Conservation (phyloP, 2,329 filamentous ascomycete genomes). For the Beauveria sp. region DNA sequence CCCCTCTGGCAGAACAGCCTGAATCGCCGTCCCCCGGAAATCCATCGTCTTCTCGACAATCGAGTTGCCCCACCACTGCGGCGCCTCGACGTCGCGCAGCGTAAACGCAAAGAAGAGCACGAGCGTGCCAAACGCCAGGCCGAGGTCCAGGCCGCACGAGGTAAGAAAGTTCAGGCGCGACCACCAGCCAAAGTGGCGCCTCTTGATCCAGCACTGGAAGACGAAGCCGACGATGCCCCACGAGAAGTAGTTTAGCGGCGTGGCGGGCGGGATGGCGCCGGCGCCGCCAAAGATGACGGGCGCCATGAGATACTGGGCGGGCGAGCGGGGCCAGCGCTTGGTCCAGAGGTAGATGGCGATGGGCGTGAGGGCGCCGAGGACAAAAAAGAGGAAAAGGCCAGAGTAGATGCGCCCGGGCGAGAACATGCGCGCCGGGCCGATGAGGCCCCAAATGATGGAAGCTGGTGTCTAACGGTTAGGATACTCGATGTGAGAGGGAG, state of each 20-base stretch:
- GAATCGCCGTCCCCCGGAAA: conserved; percentile 49
- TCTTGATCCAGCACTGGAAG: conserved; percentile 63
- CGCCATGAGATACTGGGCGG: conserved; percentile 47
- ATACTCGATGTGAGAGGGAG: background rate
- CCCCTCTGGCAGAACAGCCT: conserved; percentile 42
- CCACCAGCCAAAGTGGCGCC: conserved; percentile 62
- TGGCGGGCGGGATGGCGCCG: conserved; percentile 54
- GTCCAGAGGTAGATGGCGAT: conserved; percentile 42
- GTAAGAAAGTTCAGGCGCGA: conserved; percentile 65
- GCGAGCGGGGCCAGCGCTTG: conserved; percentile 43
- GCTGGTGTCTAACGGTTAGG: conserved; percentile 26
- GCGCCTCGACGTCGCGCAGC: conserved; percentile 52
- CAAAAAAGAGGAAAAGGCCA: conserved; percentile 52
- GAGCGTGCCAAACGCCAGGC: conserved; percentile 58
- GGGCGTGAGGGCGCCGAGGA: conserved; percentile 45
- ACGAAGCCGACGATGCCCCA: conserved; percentile 65
- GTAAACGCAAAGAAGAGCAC: conserved; percentile 65
- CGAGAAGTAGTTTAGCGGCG: conserved; percentile 65
- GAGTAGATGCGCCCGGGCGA: conserved; percentile 55
- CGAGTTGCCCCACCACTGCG: conserved; percentile 63
- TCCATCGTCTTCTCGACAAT: conserved; percentile 56
- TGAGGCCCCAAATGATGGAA: conserved; percentile 60
- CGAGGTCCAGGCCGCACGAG: conserved; percentile 61
- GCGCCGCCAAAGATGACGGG: conserved; percentile 57
- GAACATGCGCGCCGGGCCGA: conserved; percentile 57